Conservation (phyloP, 129 eudicot genomes). For the Scalesia atractyloides region DNA sequence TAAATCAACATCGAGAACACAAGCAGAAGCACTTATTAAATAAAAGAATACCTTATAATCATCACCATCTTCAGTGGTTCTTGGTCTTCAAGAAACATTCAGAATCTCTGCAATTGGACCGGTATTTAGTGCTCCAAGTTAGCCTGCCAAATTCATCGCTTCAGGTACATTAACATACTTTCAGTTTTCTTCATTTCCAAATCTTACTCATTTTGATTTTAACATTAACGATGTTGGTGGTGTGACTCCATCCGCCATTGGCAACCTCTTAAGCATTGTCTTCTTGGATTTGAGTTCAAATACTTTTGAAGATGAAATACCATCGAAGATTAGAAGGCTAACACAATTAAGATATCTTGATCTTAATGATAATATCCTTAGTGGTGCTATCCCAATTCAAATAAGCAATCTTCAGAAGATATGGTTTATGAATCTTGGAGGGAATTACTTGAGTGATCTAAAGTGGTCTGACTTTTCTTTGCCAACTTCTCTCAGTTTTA, state of each 20-base stretch:
- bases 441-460: too few relatives aligned
- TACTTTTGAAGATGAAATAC: conserved; percentile 38
- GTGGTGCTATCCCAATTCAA: too few relatives aligned
- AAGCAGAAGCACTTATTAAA: too few relatives aligned
- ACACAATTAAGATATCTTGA: too few relatives aligned
- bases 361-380: too few relatives aligned
- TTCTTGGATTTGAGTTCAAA: conserved; percentile 64
- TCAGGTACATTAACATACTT: conserved; percentile 1
- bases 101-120: conserved; percentile 68
- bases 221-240: conserved; percentile 25
- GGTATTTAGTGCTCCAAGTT: conserved; percentile 42
- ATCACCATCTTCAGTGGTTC: conserved; percentile 47
- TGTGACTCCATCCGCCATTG: conserved; percentile 54
- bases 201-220: conserved; percentile 45
- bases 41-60: too few relatives aligned
- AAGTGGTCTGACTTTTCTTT: conserved; percentile 15
- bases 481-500: conserved; percentile 54
- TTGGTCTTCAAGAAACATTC: conserved; percentile 56
- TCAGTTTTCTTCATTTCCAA: conserved; percentile 52
- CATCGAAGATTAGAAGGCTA: conserved; percentile 32
- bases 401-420: too few relatives aligned
- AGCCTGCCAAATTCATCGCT: conserved; percentile 29
- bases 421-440: too few relatives aligned
- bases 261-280: conserved; percentile 50
- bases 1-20: too few relatives aligned